Evolutionary conservation across 2,329 filamentous ascomycete genomes (phyloP), one percentile per base, ranked within the genome.

Genomic region (Fusarium protoensiforme): DNA sequence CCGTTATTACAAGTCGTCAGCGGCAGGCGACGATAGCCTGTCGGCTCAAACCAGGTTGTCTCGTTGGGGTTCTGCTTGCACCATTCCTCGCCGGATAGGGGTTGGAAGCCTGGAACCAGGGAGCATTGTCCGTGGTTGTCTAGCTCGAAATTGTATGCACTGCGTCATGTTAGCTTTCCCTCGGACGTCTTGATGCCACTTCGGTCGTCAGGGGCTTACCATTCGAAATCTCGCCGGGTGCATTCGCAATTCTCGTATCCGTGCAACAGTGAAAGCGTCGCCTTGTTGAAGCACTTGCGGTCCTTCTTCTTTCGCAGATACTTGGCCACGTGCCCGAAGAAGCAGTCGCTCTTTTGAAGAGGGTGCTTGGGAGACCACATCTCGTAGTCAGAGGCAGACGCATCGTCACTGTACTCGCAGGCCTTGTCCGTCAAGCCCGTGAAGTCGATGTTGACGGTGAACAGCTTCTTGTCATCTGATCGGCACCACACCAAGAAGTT

Each of bases 401-500:
- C 83, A 20, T 87, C 86, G 18, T 96, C 91, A 68, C 92, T 85
- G 62, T 92, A 84, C 59, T 91, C 85, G 85, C 96, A 99, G 61
- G 91, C 83, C 67, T 90, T 88, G 77, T 94, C 90, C 53, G 93
- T 90, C 56, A 98, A 86, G 5, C 93, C 93, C 6, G 92, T 91
- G 80, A 99, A 99, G 83, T 99, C 96, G 9, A 99, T 81, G 74
- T 97, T 97, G 78, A 97, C 86, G 0, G 94, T 92, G 60, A 92
- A 88, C 20, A 95, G 82, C 65, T 90, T 85, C 58, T 87, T 87
- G 38, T 86, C 85, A 60, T 85, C 83, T 14, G 78, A 77, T 68
- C 90, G 88, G 69, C 92, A 94, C 97, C 96, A 99, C 22, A 99
- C 86, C 22, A 99, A 82, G 81, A 99, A 98, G 80, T 97, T 97